A percentile compares a stretch with the other conserved stretches of the same genome.
phyloP scores from a whole-genome alignment of 805 yeast genomes.

The Cyberlindnera subsufficiens region DNA sequence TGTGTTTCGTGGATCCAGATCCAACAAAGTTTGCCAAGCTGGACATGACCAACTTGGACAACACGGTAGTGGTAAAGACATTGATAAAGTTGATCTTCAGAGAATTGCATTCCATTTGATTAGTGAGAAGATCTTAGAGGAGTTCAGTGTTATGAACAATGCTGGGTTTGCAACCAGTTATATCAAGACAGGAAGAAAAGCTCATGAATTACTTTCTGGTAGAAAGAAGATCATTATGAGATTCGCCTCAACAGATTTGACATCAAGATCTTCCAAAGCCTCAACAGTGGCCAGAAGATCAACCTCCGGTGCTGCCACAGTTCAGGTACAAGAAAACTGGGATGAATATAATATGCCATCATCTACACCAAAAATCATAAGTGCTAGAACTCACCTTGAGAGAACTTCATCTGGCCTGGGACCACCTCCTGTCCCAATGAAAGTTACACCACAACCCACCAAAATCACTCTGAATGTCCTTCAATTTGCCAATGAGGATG shows the following conservation, averaged over 20 bases:
- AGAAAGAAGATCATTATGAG: slow-evolving; percentile 43
- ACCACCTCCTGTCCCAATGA: slow-evolving; percentile 5
- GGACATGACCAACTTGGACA: slow-evolving; percentile 56
- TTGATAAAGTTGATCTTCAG: slow-evolving; percentile 69
- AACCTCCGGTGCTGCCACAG: neutral
- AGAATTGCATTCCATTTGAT: slow-evolving; percentile 76
- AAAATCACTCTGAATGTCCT: slow-evolving; percentile 18
- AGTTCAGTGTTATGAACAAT: slow-evolving; percentile 64
- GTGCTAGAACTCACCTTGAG: slow-evolving; percentile 19
- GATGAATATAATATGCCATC: slow-evolving; percentile 17
- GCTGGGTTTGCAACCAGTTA: slow-evolving; percentile 82
- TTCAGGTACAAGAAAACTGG: slow-evolving; percentile 7
- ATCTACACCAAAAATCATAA: slow-evolving; percentile 20
- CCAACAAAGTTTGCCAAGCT: slow-evolving; percentile 50
- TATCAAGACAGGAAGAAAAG: slow-evolving; percentile 55
- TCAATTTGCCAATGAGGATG: slow-evolving; percentile 18
- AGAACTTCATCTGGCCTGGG: slow-evolving; percentile 18
- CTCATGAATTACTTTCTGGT: slow-evolving; percentile 41
- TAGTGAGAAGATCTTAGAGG: slow-evolving; percentile 58
- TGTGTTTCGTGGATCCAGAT: slow-evolving; percentile 66
- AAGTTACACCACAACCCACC: slow-evolving; percentile 12
- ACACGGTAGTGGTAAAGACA: slow-evolving; percentile 65
- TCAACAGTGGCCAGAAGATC: neutral
- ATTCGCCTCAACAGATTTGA: slow-evolving; percentile 28
- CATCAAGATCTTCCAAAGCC: neutral